Evolutionary conservation across 163 green algal species (phyloP).

Genomic region (Chlorella variabilis): DNA sequence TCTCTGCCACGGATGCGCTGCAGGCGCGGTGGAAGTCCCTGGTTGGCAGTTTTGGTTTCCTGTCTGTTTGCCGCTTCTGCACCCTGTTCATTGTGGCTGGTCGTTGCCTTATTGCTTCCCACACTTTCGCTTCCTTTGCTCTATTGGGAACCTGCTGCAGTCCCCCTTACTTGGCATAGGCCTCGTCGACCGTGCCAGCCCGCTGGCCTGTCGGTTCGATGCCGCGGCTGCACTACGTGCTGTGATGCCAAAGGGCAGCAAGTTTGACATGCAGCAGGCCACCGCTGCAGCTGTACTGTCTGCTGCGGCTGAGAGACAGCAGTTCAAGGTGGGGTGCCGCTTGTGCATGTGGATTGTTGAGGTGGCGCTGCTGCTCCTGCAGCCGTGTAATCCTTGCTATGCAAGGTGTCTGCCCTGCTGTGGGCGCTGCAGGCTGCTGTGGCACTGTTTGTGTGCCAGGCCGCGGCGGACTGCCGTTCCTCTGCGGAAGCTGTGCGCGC

Average conservation of each 20-base stretch:
- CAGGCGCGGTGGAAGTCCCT: slow-evolving; percentile 1
- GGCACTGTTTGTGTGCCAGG: slow-evolving; percentile 35
- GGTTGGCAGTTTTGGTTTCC: background rate
- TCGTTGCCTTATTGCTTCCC: background rate
- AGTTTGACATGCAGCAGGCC: background rate
- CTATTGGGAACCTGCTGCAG: background rate
- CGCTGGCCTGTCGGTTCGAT: slow-evolving; percentile 2
- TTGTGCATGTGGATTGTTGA: too few relatives aligned
- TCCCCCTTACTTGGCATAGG: background rate
- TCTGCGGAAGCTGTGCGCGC: background rate
- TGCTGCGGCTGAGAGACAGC: background rate
- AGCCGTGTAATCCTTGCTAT: background rate
- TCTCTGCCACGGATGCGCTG: background rate
- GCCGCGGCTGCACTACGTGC: background rate
- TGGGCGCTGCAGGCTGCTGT: background rate
- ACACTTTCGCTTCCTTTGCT: too few relatives aligned
- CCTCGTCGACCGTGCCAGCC: background rate
- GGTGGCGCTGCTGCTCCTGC: background rate
- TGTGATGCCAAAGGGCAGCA: background rate
- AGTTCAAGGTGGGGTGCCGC: slow-evolving; percentile 16
- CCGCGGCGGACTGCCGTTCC: background rate
- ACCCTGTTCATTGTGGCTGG: background rate
- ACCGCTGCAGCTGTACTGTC: background rate
- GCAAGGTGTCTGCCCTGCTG: background rate
- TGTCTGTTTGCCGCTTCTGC: background rate